Conservation (phyloP, 176 grass and related monocot genomes). For the Triticum urartu region DNA sequence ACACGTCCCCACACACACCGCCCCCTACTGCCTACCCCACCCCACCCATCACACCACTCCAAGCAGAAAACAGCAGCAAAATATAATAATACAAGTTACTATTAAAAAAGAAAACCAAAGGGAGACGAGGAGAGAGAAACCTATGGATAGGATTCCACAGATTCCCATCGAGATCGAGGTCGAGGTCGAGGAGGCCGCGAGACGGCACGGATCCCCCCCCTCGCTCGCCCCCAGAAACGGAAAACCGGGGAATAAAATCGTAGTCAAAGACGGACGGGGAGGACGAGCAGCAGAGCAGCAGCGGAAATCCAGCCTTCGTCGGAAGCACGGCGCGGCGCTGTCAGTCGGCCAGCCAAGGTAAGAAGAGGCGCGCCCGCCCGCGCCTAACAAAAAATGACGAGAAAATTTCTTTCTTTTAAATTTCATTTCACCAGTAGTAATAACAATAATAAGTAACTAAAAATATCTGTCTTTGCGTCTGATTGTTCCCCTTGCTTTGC, state of each 20-base stretch:
- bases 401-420: no score
- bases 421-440: no score
- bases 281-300: no score
- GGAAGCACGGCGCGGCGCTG: not conserved
- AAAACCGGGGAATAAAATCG: not conserved
- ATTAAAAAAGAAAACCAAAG: not conserved
- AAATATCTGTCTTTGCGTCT: not conserved
- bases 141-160: conserved; percentile 3
- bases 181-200: not conserved
- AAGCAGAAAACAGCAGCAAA: not conserved
- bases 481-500: conserved; percentile 25
- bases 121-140: not conserved
- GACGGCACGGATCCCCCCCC: conserved; percentile 1
- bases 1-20: conserved; percentile 24
- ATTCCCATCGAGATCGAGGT: not conserved
- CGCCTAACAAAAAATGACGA: no score
- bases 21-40: not conserved
- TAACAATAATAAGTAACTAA: no score
- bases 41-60: not conserved
- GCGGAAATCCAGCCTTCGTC: not conserved
- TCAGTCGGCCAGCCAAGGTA: not conserved
- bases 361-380: not conserved
- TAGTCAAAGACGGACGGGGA: not conserved
- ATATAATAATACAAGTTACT: not conserved
- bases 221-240: not conserved